Base-by-base conservation (phyloP, 805 yeast genomes). In the Debaryomyces castellii region DNA sequence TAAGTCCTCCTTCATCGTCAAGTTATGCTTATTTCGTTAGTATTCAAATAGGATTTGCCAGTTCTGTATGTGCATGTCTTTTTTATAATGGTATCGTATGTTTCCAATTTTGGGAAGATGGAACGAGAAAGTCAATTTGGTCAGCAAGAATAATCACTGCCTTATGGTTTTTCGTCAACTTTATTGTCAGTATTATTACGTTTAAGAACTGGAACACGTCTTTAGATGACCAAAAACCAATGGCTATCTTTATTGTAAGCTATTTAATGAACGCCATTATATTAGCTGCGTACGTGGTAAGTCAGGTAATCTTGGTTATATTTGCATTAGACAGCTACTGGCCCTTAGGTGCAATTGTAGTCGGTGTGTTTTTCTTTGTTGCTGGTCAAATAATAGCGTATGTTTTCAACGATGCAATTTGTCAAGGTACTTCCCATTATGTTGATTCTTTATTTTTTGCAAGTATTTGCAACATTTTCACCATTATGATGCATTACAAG, bases 41-140 rank as follows among this genome's bases (percentile, higher is more conserved):
- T 11, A 73, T 84, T 5, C 97, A 92, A 62, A 62, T 85, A 18
- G 96, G 92, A 0, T 57, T 88, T 16, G 76, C 86, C 0, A 82
- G 90, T 10, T 84, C 87, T 0, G 76, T 83, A 27, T 87, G 96
- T 58, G 74, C 84, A 73, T 66, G 86, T 34, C 63, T 92, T 43
- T 68, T 87, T 59, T 71, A 81, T 43, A 84, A 85, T 49, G 97
- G 97, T 3, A 60, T 94, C 4, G 66, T 90, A 16, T 91, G 92
- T 16, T 89, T 89, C 63, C 94, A 90, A 63, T 67, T 91, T 28
- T 94, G 96, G 95, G 97, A 91, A 63, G 99, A 92, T 64, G 97
- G 97, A 16, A 85, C 96, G 1, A 59, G 63, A 14, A 71, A 60
- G 46, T 82, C 96, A 1, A 76, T 88, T 73, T 66, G 80, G 62